Evolutionary conservation across 352 stramenopile species (phyloP), one percentile per base, ranked within the genome.

Genomic region (Phytophthora idaei): DNA sequence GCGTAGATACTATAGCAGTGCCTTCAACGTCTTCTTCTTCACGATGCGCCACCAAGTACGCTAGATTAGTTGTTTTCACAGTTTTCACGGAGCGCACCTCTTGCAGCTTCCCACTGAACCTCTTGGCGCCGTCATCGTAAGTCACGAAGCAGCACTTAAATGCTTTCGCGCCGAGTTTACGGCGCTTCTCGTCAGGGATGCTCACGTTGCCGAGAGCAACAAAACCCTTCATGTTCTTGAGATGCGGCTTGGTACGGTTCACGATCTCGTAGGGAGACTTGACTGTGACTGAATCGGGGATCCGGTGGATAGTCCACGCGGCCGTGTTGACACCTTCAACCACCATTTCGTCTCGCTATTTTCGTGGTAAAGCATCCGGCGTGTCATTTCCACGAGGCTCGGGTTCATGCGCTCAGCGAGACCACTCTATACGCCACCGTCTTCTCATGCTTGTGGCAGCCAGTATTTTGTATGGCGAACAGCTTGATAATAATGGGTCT

Each of bases 321-420:
- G 42, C 42, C 6, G 61, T 67, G 49, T 53, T 64, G 5, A 75
- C 21, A n/a, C 41, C 67, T 42, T 70, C 56, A 14, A 6, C 48
- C 67, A 64, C 67, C 67, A 57, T n/a, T 54, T n/a, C 39, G 6
- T 45, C 39, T 45, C 39, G 15, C 17, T 45, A 12, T 49, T 53
- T 10, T 54, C 36, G n/a, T 61, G 32, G 21, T 21, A 21, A 21
- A 21, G 0, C 21, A 21, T 21, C 21, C 21, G 1, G 21, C 21
- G 21, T 21, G 25, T 9, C 45, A 51, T 34, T 21, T 36, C 45
- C 21, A 17, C 25, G 45, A 51, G 25, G 5, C 25, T 48, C 17
- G 3, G 42, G 17, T 15, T 48, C 42, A 45, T 48, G 8, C 42
- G 42, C 42, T 48, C 17, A 48, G 42, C 17, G n/a, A 48, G 17